phyloP scores from a whole-genome alignment of 805 yeast species.

The Yarrowia sp. region DNA sequence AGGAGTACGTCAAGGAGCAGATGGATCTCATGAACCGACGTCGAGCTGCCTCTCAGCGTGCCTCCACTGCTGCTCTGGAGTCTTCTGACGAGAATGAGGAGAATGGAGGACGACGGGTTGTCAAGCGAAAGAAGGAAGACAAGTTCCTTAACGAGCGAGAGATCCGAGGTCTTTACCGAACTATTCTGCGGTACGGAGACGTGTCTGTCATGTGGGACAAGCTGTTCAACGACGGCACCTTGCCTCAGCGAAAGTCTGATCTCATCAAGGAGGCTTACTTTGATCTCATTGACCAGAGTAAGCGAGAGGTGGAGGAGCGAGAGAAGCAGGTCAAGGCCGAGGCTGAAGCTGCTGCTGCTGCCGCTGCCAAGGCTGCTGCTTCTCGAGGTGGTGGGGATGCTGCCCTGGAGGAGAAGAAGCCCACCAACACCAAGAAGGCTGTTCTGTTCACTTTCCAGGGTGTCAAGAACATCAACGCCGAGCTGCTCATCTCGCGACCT shows the following conservation, averaged over 20 bases:
- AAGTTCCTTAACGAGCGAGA: constrained; percentile 77
- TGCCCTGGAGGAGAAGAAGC: constrained; percentile 55
- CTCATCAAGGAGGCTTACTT: constrained; percentile 74
- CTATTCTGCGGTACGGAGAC: constrained; percentile 83
- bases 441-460: constrained; percentile 86
- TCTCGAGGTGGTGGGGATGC: constrained; percentile 51
- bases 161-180: constrained; percentile 81
- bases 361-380: constrained; percentile 48
- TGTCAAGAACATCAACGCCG: constrained; percentile 90
- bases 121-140: constrained; percentile 52
- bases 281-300: constrained; percentile 71
- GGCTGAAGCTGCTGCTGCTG: constrained; percentile 46
- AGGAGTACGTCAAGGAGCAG: constrained; percentile 85
- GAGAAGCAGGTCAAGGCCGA: constrained; percentile 48
- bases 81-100: constrained; percentile 53
- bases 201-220: constrained; percentile 77
- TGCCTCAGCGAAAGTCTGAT: constrained; percentile 84
- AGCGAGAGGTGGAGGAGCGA: constrained; percentile 64
- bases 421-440: constrained; percentile 87
- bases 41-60: constrained; percentile 58
- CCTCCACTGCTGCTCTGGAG: constrained; percentile 55
- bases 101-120: constrained; percentile 51
- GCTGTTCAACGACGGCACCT: constrained; percentile 85
- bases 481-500: constrained; percentile 80
- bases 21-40: constrained; percentile 85